These are phyloP conservation scores for Pharnaceum exiguum DNA, from an alignment of 148 eudicot species.

Conservation along the genomic window DNA sequence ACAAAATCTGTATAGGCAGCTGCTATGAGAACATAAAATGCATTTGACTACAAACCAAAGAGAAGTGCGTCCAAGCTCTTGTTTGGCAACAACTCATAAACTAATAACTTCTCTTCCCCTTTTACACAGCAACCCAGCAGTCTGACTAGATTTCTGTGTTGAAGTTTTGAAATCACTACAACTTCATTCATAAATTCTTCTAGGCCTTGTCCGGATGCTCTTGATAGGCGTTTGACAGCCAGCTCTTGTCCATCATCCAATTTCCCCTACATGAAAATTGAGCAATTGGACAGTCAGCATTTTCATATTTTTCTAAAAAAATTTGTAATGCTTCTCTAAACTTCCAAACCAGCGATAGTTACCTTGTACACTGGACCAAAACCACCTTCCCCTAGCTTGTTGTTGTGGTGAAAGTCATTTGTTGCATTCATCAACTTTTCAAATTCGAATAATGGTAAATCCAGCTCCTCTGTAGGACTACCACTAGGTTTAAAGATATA, in stretches of 20 bases:
- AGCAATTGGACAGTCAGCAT: conserved; percentile 13
- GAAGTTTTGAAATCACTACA: conserved; percentile 34
- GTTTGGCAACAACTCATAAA: conserved; percentile 42
- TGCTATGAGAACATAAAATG: too few species aligned
- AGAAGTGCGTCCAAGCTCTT: conserved; percentile 36
- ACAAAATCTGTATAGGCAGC: too few species aligned
- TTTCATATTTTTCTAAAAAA: too few species aligned
- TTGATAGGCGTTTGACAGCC: conserved; percentile 41
- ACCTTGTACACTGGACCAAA: conserved; percentile 54
- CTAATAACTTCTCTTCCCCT: conserved; percentile 33
- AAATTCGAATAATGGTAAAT: conserved; percentile 35
- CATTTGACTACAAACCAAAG: conserved; percentile 22
- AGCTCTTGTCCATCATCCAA: conserved; percentile 25
- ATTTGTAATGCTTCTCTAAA: too few species aligned
- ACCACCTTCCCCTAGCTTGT: conserved; percentile 52
- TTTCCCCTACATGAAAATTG: conserved; percentile 20
- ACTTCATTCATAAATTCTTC: conserved; percentile 40
- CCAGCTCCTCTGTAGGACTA: conserved; percentile 16
- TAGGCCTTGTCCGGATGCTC: conserved; percentile 30
- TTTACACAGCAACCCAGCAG: conserved; percentile 34
- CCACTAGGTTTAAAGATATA: neutral
- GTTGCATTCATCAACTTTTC: conserved; percentile 39
- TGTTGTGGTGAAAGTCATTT: conserved; percentile 20
- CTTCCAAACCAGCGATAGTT: too few species aligned
- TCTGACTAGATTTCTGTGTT: conserved; percentile 38